These are phyloP conservation scores for Kregervanrija pseudodelftensis DNA, from an alignment of 805 yeast species.

Conservation along the genomic window DNA sequence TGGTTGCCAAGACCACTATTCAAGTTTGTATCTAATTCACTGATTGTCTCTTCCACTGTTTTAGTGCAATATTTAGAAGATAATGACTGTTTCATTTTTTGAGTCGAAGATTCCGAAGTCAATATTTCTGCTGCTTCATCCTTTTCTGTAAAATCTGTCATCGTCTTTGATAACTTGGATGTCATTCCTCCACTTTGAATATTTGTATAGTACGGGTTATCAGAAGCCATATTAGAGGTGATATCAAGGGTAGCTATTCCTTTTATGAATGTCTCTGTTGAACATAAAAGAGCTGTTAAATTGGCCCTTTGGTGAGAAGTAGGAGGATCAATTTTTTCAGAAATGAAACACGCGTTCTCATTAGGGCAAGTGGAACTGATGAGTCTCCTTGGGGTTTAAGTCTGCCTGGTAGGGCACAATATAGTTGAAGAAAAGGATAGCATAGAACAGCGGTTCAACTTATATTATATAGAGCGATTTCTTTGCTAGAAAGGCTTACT, in stretches of 20 bases:
- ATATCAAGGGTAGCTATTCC: neutral
- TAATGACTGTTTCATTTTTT: constrained; percentile 13
- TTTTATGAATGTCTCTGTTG: neutral
- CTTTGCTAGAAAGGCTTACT: too few relatives aligned
- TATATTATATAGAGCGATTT: too few relatives aligned
- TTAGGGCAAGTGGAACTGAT: too few relatives aligned
- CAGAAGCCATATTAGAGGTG: neutral
- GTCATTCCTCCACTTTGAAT: too few relatives aligned
- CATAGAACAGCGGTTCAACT: too few relatives aligned
- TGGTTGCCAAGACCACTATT: constrained; percentile 54
- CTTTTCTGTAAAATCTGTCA: neutral
- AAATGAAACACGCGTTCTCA: too few relatives aligned
- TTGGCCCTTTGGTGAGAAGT: too few relatives aligned
- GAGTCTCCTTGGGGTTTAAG: too few relatives aligned
- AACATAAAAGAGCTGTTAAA: too few relatives aligned
- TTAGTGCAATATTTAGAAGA: constrained; percentile 58
- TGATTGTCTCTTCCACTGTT: constrained; percentile 58
- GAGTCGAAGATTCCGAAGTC: constrained; percentile 9
- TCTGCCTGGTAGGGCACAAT: too few relatives aligned
- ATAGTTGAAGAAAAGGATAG: too few relatives aligned
- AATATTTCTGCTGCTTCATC: constrained; percentile 8
- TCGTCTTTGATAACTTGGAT: neutral
- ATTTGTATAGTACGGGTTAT: neutral
- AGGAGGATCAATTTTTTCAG: too few relatives aligned
- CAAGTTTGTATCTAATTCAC: constrained; percentile 55